Conservation (phyloP, 352 stramenopile species). For the Pilasporangium apinafurcum region DNA sequence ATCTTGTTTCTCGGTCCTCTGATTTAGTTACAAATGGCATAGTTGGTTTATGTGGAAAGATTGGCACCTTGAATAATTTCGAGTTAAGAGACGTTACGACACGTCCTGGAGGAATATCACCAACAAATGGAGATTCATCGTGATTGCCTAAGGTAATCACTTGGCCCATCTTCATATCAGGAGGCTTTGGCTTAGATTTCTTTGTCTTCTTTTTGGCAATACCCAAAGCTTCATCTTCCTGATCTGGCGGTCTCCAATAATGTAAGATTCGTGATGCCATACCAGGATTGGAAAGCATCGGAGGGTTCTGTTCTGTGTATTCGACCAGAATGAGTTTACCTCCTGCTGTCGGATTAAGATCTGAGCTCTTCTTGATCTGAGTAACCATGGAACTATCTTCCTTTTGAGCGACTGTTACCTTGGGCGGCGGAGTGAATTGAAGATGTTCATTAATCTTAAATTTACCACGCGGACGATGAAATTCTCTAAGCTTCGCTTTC, state of each 20-base stretch:
- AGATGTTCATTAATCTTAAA: conserved; percentile 85
- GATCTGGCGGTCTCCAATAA: conserved; percentile 73
- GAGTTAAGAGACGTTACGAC: conserved; percentile 79
- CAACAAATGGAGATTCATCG: conserved; percentile 79
- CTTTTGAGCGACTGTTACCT: conserved; percentile 28
- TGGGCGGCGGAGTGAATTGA: conserved; percentile 36
- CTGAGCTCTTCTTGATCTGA: conserved; percentile 87
- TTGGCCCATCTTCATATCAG: conserved; percentile 74
- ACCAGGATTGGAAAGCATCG: conserved; percentile 73
- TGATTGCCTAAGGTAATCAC: conserved; percentile 78
- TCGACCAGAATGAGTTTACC: conserved; percentile 80
- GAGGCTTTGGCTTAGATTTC: conserved; percentile 59
- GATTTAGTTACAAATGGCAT: conserved; percentile 37
- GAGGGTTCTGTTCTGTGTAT: conserved; percentile 79
- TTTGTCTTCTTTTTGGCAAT: conserved; percentile 72
- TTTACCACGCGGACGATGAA: conserved; percentile 75
- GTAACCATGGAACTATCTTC: conserved; percentile 70
- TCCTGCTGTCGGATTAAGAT: conserved; percentile 66
- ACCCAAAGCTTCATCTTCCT: conserved; percentile 21
- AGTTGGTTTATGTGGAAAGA: conserved; percentile 64
- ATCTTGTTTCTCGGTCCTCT: conserved; percentile 29
- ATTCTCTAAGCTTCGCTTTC: conserved; percentile 75
- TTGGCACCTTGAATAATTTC: conserved; percentile 79
- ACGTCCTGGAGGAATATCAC: conserved; percentile 65
- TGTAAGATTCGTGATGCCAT: conserved; percentile 83